Evolutionary conservation across 495 filamentous ascomycete genomes (phyloP), one percentile per base, ranked within the genome.

Genomic region (Penicillium riverlandense): DNA sequence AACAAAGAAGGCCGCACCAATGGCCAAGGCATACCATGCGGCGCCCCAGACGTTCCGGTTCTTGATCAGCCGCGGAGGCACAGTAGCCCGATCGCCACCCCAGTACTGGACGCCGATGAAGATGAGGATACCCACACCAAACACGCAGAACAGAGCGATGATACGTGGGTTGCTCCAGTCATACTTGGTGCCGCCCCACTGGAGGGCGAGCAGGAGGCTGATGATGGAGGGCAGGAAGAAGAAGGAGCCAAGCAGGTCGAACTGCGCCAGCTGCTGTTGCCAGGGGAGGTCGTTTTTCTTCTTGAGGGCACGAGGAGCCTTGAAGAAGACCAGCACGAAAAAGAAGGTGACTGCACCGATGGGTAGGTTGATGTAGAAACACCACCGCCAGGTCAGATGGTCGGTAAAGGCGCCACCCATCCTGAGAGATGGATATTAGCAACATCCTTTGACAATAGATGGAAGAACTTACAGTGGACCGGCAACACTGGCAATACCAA

Each of bases 111-210:
- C 58, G 7, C 53, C 67, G 14, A 74, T 55, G 57, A 95, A 96
- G 28, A 55, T 45, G 41, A 72, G 45, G 32, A 79, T 66, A n/a
- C 94, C 66, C 4, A 94, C 58, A 10, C 69, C 83, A 44, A 82
- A 85, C n/a, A 86, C 52, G 8, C 86, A 71, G 34, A 92, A 79
- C 2, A 94, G 69, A 3, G 74, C 74, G 40, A 90, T 84, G 50
- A 90, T 80, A 11, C 82, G 79, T 12, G 44, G 78, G 48, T 70
- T 72, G 38, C 47, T 55, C 88, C 88, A 94, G 0, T 62, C 47
- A 47, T 90, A 88, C 27, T 65, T 75, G 0, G 74, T 74, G 4
- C 88, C 89, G 36, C 88, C 89, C 89, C 89, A 95, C 58, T 92
- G 87, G 13, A 96, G 69, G 0, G 90, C 90, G 0, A 96, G 69